These are phyloP conservation scores for Cinchona pubescens DNA, from an alignment of 257 asterid species.

Conservation along the genomic window DNA sequence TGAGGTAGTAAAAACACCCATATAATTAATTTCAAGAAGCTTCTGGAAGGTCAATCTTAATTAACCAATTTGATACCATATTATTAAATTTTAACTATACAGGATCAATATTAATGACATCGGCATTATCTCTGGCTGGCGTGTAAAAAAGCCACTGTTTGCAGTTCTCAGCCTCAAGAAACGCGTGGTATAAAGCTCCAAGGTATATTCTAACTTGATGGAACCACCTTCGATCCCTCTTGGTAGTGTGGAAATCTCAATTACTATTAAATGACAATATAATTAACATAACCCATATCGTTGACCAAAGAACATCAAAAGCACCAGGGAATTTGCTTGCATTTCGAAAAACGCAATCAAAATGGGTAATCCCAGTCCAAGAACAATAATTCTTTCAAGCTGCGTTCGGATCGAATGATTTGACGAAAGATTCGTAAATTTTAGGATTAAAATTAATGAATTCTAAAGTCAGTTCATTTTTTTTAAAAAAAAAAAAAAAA, in stretches of 20 bases:
- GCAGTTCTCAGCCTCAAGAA: background rate
- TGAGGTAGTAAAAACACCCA: no score
- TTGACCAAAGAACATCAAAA: background rate
- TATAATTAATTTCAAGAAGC: no score
- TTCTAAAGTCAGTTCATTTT: no score
- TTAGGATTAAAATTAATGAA: no score
- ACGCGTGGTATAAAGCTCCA: slow-evolving; percentile 4
- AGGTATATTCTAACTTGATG: background rate
- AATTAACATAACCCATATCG: background rate
- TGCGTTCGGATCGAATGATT: no score
- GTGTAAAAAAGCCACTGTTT: background rate
- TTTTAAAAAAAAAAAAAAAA: no score
- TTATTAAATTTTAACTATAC: background rate
- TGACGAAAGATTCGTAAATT: no score
- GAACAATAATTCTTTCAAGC: background rate
- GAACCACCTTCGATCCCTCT: background rate
- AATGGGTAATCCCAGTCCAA: background rate
- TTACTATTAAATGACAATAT: background rate
- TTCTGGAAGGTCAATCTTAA: background rate
- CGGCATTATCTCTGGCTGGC: slow-evolving; percentile 7
- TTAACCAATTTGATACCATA: background rate
- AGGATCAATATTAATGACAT: background rate
- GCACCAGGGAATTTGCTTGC: slow-evolving; percentile 1
- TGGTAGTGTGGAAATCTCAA: background rate
- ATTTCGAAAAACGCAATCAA: background rate